Base-by-base conservation (phyloP, 2,329 filamentous ascomycete species). In the Neoascochyta sp. region DNA sequence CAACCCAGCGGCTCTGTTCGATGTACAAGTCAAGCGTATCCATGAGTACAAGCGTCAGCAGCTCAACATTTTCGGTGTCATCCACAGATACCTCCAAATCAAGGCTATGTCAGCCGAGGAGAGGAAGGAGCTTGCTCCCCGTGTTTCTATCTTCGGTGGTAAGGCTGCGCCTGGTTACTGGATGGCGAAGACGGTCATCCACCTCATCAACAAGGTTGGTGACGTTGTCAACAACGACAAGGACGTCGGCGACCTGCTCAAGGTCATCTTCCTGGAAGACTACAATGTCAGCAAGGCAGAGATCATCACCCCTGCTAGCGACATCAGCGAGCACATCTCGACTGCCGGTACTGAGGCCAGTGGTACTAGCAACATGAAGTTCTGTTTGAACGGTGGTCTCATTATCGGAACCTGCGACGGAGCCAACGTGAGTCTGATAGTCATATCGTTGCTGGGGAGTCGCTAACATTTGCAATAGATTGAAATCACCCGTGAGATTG, bases 281-380 rank as follows among this genome's bases (percentile, higher is more conserved):
- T 98, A 98, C 76, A 98, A 98, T 48, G 92, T 98, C 57, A 95
- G 88, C 78, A 98, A 98, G 73, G 92, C 92, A 3, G 92, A 98
- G 68, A 89, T 96, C 56, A 95, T 98, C 54, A 78, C 79, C 44
- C 92, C 92, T 9, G 92, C 92, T 9, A 95, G 87, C 12, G 92
- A 98, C 54, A 82, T 98, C 54, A 95, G 88, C 66, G 92, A 98
- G 70, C 92, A 98, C 63, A 98, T 98, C 57, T 96, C 92, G 3
- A 98, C 92, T 14, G 92, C 92, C 20, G 92, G 92, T 27, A 98
- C 92, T 1, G 92, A 98, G 52, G 80, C 77, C 15, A 78, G 73
- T 43, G 90, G 90, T 42, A 95, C 88, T 9, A 94, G 86, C 57
- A 98, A 98, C 78, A 98, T 98, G 92, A 98, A 98, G 67, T 98